Evolutionary conservation across 345 rosid species (phyloP).

Genomic region (Syzygium oleosum): DNA sequence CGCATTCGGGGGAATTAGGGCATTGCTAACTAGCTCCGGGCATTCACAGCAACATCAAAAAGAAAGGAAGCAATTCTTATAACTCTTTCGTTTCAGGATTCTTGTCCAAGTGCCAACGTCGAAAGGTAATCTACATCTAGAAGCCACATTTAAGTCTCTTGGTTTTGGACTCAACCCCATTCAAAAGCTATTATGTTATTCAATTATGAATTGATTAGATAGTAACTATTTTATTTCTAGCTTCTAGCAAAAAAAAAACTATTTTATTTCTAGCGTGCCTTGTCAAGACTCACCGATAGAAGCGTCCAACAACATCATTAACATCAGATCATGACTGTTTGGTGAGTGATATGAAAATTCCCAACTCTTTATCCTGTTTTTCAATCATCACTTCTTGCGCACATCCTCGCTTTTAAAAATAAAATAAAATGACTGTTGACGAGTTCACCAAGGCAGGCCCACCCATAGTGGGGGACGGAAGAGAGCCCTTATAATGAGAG

Average conservation of each 20-base stretch:
- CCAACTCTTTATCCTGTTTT: neutral
- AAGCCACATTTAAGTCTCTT: neutral
- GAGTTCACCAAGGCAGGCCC: neutral
- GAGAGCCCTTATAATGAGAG: neutral
- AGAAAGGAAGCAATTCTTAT: neutral
- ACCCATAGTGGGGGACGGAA: neutral
- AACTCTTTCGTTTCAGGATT: no score
- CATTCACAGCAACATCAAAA: neutral
- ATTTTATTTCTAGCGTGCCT: no score
- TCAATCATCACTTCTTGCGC: neutral
- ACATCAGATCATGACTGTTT: neutral
- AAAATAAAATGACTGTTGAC: neutral
- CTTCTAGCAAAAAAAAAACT: no score
- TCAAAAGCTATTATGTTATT: no score
- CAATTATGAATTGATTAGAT: no score
- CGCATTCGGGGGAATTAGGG: neutral
- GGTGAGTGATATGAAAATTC: neutral
- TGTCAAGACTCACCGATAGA: no score
- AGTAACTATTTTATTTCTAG: no score
- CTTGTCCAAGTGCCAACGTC: no score
- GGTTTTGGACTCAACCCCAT: no score
- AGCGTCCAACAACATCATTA: neutral
- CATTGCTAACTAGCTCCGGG: neutral
- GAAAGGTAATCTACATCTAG: neutral
- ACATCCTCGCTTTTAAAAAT: neutral